Percentiles rank a stretch among this genome's conserved stretches.
Evolutionary conservation across 148 eudicot genomes (phyloP).

Genomic region (Persicaria maculosa): DNA sequence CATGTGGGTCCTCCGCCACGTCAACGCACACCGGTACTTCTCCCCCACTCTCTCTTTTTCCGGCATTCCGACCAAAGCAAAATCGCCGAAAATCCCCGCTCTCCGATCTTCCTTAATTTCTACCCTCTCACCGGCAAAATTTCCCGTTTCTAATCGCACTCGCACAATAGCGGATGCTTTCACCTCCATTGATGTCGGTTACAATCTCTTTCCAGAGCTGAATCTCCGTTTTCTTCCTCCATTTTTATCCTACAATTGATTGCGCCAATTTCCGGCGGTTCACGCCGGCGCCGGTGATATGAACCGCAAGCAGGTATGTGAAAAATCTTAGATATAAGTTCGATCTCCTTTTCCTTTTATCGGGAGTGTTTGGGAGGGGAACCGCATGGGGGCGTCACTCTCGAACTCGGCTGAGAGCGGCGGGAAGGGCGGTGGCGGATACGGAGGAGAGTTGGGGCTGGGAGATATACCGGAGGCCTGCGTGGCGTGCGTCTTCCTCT

Average conservation of each 20-base stretch:
- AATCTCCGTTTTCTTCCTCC: neutral
- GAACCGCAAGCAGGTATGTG: neutral
- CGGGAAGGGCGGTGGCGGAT: constrained; percentile 17
- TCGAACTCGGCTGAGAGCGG: constrained; percentile 46
- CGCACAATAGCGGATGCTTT: neutral
- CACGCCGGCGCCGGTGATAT: constrained; percentile 1
- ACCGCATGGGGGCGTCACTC: constrained; percentile 62
- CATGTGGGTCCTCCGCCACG: neutral
- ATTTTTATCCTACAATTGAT: neutral
- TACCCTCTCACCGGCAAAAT: neutral
- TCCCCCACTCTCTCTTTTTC: neutral
- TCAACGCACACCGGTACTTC: neutral
- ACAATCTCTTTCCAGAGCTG: neutral
- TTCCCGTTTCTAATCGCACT: neutral
- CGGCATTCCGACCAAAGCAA: neutral
- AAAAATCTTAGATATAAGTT: neutral
- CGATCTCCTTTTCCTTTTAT: constrained; percentile 5
- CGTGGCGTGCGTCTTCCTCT: constrained; percentile 73
- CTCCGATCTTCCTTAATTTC: neutral
- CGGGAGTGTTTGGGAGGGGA: neutral
- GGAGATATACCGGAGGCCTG: constrained; percentile 96
- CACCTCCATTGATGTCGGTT: neutral
- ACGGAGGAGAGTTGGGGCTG: constrained; percentile 32
- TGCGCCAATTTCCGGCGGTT: neutral
- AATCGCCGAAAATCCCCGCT: neutral